Evolutionary conservation across 2,329 filamentous ascomycete genomes (phyloP), one percentile per base, ranked within the genome.

Genomic region (Fusarium annulatum): DNA sequence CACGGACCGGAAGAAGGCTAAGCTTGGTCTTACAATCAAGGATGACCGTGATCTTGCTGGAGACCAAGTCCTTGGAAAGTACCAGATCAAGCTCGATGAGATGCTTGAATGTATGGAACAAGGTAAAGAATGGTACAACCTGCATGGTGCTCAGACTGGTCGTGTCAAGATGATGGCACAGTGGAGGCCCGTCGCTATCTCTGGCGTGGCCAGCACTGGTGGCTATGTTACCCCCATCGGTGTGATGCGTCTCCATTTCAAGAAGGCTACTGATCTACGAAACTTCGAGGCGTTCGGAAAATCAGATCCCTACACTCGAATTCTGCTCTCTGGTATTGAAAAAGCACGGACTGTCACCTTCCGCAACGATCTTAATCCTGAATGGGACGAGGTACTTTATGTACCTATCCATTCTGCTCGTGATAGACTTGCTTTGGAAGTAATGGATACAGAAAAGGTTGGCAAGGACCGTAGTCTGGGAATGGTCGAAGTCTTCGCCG

Each of bases 241-340:
- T 83, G 95, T 99, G 28, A 94, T 98, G 91, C 92, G 96, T 71
- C 87, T 99, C 75, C 95, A 99, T 82, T 96, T 98, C 86, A 90
- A 94, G 84, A 91, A 90, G 78, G 96, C 94, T 36, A 89, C 88
- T 56, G 90, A 95, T 77, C 88, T 99, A 48, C 93, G 95, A 67
- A 99, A 99, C 81, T 88, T 98, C 60, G 96, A 99, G 83, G 94
- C 94, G 5, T 90, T 99, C 82, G 96, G 96, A 83, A 98, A 98
- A 83, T 98, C 96, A 2, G 97, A 99, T 82, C 94, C 96, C 0
- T 99, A 99, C 78, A 94, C 92, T 28, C 92, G 96, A 46, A 93
- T 98, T 3, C 83, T 98, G 60, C 88, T 98, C 12, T 97, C 95
- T 53, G 96, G 96, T 51, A 91, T 98, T 64, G 93, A 96, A 80